A percentile compares a stretch with the other conserved stretches of the same genome.
phyloP scores from a whole-genome alignment of 176 grass and related monocot genomes.

The Avena insularis region DNA sequence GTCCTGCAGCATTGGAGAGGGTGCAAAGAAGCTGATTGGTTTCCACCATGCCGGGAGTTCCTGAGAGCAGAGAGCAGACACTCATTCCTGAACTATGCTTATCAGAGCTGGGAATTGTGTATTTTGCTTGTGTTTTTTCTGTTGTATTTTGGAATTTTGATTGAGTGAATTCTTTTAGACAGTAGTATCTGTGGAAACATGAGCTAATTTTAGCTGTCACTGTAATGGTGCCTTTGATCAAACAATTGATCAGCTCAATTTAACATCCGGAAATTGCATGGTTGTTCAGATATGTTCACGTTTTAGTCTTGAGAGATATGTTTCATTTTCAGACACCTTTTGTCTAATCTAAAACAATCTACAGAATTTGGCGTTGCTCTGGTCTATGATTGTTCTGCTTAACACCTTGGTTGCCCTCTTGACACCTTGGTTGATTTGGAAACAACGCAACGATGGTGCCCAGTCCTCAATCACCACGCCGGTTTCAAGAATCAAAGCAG shows the following conservation, averaged over 20 bases:
- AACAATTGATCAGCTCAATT: not conserved
- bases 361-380: not conserved
- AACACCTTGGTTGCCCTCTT: no score
- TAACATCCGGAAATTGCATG: not conserved
- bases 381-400: no score
- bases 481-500: no score
- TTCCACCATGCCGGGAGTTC: not conserved
- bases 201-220: not conserved
- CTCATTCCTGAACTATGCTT: not conserved
- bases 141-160: not conserved
- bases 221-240: not conserved
- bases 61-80: not conserved
- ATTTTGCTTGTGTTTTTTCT: not conserved
- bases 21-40: constrained; percentile 37
- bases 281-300: not conserved
- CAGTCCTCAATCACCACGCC: no score
- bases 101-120: not conserved
- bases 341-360: not conserved
- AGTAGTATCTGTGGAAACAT: not conserved
- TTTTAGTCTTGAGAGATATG: not conserved
- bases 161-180: not conserved
- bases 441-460: no score
- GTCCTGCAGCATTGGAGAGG: constrained; percentile 55
- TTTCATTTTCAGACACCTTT: not conserved
- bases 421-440: no score